Evolutionary conservation across 1,139 yeast genomes (phyloP).

Genomic region (Pichia sp.): DNA sequence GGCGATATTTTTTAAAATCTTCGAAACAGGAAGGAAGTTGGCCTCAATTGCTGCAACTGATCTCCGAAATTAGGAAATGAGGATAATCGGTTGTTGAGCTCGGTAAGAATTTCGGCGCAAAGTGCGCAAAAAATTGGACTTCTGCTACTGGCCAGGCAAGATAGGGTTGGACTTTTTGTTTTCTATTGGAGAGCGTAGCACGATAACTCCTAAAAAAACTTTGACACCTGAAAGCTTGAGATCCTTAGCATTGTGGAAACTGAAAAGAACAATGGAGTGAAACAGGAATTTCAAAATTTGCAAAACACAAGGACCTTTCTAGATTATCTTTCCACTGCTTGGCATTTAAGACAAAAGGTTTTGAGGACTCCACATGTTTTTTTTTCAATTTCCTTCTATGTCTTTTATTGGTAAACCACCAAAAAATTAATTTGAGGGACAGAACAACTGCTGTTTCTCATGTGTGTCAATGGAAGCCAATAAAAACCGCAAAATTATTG

Average conservation of each 20-base stretch:
- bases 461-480: not conserved
- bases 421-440: not conserved
- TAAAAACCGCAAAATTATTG: not conserved
- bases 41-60: too few relatives aligned
- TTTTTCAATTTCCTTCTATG: not conserved
- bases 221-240: not conserved
- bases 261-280: not conserved
- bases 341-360: not conserved
- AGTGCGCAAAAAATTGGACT: not conserved
- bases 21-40: too few relatives aligned
- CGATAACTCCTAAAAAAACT: not conserved
- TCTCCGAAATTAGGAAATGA: too few relatives aligned
- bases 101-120: too few relatives aligned
- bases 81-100: too few relatives aligned
- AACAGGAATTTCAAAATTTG: not conserved
- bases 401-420: not conserved
- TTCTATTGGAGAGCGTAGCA: not conserved
- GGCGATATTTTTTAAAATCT: too few relatives aligned
- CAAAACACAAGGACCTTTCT: not conserved
- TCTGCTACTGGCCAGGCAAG: not conserved
- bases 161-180: not conserved
- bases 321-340: not conserved
- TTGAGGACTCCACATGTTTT: not conserved
- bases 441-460: not conserved
- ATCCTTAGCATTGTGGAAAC: not conserved